phyloP scores from a whole-genome alignment of 129 eudicot genomes.

The Cynara cardunculus region DNA sequence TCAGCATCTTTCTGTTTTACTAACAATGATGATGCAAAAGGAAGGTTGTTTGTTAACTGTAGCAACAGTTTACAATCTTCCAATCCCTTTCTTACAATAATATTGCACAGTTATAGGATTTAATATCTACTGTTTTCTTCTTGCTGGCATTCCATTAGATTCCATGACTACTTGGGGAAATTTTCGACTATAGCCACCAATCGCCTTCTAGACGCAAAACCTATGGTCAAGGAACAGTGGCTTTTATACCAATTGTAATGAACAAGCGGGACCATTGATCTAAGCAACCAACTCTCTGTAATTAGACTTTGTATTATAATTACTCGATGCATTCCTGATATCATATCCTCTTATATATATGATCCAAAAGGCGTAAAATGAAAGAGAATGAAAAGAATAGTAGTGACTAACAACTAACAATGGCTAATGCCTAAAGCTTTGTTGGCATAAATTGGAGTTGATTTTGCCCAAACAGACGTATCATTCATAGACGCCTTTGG shows the following conservation, averaged over 20 bases:
- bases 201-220: background rate
- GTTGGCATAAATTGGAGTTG: background rate
- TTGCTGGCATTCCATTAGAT: background rate
- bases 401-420: background rate
- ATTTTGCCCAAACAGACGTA: background rate
- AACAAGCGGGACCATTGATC: background rate
- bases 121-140: background rate
- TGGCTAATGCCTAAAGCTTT: background rate
- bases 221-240: background rate
- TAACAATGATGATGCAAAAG: background rate
- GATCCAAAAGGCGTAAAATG: background rate
- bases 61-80: background rate
- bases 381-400: background rate
- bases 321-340: background rate
- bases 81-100: background rate
- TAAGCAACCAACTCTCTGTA: background rate
- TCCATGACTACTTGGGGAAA: background rate
- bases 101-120: too few species aligned
- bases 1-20: background rate
- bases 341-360: background rate
- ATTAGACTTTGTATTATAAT: background rate
- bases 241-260: background rate
- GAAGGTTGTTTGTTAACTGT: background rate
- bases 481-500: background rate
- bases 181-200: background rate